Evolutionary conservation across 2,329 filamentous ascomycete genomes (phyloP).

Genomic region (Penicillium sp.): DNA sequence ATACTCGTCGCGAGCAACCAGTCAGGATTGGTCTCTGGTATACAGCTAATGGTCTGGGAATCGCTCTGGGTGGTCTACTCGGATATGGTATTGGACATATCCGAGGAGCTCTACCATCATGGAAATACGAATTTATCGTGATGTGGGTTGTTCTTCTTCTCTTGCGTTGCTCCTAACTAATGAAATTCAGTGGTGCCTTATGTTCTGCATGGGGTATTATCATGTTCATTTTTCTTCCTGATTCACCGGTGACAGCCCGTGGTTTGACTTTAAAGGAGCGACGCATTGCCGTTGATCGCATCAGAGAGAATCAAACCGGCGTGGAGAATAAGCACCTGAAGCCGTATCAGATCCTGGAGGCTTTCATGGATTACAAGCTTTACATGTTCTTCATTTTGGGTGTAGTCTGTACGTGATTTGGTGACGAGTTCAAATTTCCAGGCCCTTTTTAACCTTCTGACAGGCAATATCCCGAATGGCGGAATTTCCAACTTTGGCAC

Average conservation of each 20-base stretch:
- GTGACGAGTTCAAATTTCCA: too few species aligned
- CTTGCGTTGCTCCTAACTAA: background rate
- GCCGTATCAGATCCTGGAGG: conserved; percentile 59
- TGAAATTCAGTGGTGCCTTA: conserved; percentile 47
- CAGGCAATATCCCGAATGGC: conserved; percentile 58
- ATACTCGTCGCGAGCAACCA: conserved; percentile 66
- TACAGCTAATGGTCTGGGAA: conserved; percentile 62
- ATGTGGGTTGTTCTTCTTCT: conserved; percentile 43
- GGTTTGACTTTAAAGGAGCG: conserved; percentile 57
- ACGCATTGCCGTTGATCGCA: conserved; percentile 59
- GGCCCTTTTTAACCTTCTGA: background rate
- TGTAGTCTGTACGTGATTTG: conserved; percentile 42
- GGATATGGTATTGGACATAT: conserved; percentile 67
- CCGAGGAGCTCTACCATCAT: conserved; percentile 59
- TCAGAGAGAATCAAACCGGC: conserved; percentile 63
- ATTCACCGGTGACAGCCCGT: conserved; percentile 60
- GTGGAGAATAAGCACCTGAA: conserved; percentile 62
- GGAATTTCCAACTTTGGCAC: conserved; percentile 64
- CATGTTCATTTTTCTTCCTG: conserved; percentile 61
- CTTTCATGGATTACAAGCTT: conserved; percentile 62
- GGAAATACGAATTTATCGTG: conserved; percentile 73
- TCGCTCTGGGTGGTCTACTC: conserved; percentile 61
- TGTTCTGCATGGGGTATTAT: conserved; percentile 64
- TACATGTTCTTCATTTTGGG: conserved; percentile 62
- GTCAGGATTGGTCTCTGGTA: conserved; percentile 65